These are phyloP conservation scores for Saitozyma podzolica DNA, from an alignment of 768 basidiomycete genomes.

Conservation along the genomic window DNA sequence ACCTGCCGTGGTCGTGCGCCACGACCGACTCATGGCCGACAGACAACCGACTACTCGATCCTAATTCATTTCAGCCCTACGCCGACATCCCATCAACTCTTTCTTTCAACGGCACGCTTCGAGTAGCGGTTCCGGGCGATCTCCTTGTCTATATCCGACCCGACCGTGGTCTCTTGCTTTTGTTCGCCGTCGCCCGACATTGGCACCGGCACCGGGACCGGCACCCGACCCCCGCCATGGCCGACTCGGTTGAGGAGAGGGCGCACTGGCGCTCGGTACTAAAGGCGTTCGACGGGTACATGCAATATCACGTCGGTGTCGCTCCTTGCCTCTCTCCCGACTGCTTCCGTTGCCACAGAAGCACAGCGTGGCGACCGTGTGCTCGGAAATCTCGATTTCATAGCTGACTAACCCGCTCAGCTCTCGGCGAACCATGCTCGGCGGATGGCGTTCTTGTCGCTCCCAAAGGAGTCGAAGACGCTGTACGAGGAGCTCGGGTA, in stretches of 20 bases:
- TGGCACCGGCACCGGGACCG: background rate
- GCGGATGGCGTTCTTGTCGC: slow-evolving; percentile 71
- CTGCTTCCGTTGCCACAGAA: slow-evolving; percentile 21
- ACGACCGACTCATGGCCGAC: too few species aligned
- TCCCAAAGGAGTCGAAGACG: slow-evolving; percentile 69
- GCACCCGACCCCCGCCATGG: slow-evolving; percentile 13
- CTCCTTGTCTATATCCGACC: too few species aligned
- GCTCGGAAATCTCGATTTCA: background rate
- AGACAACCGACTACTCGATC: too few species aligned
- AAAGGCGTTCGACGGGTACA: slow-evolving; percentile 72
- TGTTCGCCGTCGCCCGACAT: too few species aligned
- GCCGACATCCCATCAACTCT: too few species aligned
- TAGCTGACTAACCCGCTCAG: slow-evolving; percentile 46
- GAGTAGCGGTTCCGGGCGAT: too few species aligned
- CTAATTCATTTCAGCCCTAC: too few species aligned
- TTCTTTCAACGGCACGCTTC: too few species aligned
- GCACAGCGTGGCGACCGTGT: background rate
- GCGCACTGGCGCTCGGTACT: slow-evolving; percentile 74
- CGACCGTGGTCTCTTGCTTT: too few species aligned
- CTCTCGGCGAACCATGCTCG: slow-evolving; percentile 66
- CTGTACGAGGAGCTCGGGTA: slow-evolving; percentile 71
- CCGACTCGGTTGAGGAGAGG: slow-evolving; percentile 59
- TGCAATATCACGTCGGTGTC: slow-evolving; percentile 64
- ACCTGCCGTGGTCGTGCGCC: too few species aligned
- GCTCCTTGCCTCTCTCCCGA: too few species aligned